Conservation (phyloP, 805 yeast species). For the Nakazawaea molendinolei region DNA sequence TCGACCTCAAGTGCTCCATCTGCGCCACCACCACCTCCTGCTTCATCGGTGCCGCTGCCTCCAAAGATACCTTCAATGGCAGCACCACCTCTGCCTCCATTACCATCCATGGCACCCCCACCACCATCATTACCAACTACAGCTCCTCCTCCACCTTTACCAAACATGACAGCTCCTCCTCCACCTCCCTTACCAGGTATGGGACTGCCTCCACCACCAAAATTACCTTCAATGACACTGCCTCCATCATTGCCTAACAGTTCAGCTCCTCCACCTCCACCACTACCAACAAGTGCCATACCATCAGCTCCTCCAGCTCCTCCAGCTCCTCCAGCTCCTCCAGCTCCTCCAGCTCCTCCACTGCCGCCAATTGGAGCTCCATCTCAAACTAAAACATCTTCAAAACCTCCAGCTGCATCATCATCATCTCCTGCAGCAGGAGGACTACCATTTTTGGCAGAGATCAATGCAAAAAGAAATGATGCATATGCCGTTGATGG, state of each 20-base stretch:
- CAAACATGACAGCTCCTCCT: slow-evolving; percentile 18
- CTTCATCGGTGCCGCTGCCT: slow-evolving; percentile 9
- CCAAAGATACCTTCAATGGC: background rate
- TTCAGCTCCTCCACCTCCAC: slow-evolving; percentile 10
- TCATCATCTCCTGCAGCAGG: slow-evolving; percentile 28
- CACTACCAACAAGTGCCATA: slow-evolving; percentile 20
- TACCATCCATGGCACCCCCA: background rate
- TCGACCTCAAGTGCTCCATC: slow-evolving; percentile 17
- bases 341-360: slow-evolving; percentile 11
- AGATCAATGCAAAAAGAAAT: slow-evolving; percentile 49
- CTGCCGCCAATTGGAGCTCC: slow-evolving; percentile 12
- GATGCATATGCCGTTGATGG: slow-evolving; percentile 43
- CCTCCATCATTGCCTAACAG: slow-evolving; percentile 12
- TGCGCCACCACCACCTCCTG: slow-evolving; percentile 18
- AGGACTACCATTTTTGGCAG: slow-evolving; percentile 50
- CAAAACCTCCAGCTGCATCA: slow-evolving; percentile 14
- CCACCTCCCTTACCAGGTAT: slow-evolving; percentile 11
- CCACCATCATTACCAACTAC: slow-evolving; percentile 16
- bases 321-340: slow-evolving; percentile 23
- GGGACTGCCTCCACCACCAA: slow-evolving; percentile 12
- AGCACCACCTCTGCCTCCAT: slow-evolving; percentile 1
- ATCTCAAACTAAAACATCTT: slow-evolving; percentile 12
- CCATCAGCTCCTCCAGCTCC: slow-evolving; percentile 16
- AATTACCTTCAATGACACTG: slow-evolving; percentile 17
- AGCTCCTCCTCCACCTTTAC: slow-evolving; percentile 16